Base-by-base conservation (phyloP, 2,329 filamentous ascomycete species). In the Thielaviopsis musarum region DNA sequence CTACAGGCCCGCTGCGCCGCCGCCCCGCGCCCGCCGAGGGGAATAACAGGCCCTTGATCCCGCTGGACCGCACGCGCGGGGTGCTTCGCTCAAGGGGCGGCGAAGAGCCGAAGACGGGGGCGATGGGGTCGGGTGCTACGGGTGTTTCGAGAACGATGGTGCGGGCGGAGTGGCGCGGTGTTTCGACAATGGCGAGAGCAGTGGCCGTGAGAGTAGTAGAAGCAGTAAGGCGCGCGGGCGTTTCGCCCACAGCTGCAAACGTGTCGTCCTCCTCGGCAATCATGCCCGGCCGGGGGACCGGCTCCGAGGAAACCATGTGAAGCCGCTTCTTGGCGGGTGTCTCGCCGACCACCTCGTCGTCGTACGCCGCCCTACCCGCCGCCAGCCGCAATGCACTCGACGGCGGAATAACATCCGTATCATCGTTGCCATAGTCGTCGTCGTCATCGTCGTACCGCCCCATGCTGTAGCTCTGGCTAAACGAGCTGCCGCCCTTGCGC, bases 371-470 rank as follows among this genome's bases (percentile, higher is more conserved):
- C 17, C 26, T 54, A 13, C 19, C 52, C 6, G 51, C 52, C 13
- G 17, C 19, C 41, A 34, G 51, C 15, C 55, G 55, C 17, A 53
- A 15, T 13, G 72, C 65, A 28, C 70, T 73, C 22, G 69, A 74
- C 2, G 70, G 72, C 5, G 70, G 70, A 28, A 71, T 68, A 52
- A 67, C 45, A 10, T 71, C 69, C 38, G 68, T 68, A 3, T 57
- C 55, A 2, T n/a, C 30, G 19, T n/a, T 19, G 7, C 41, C 26
- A 7, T 28, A 3, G 30, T 34, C 30, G 10, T 34, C 2, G 30
- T 34, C 30, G 30, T 34, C 30, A 2, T 34, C 30, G 26, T 38
- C 30, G 45, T 55, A 26, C 21, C 28, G 51, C 13, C 22, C 12
- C 21, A 52, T 48, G 49, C 56, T 59, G 38, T 59, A 28, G 22